Base-by-base conservation (phyloP, 106 monocot genomes). In the Alisma plantagoaquatica region DNA sequence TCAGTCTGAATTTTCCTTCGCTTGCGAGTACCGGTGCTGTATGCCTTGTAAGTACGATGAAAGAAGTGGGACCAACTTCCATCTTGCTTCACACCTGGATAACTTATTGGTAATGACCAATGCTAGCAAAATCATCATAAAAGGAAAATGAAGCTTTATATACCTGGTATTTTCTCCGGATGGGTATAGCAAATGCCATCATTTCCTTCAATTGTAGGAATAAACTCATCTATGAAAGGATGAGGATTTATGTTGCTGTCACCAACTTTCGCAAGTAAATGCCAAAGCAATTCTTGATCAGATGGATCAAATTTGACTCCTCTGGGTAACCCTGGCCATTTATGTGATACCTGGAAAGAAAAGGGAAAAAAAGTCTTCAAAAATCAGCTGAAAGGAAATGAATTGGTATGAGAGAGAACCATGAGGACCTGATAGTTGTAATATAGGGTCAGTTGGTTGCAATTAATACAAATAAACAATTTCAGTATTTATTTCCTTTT, bases 291-390 rank as follows among this genome's bases (percentile, higher is more conserved):
- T 53, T 98, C 96, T 50, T 79, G 90, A 62, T 98, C 96, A 54
- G 96, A 79, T 61, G 96, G 96, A 82, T 90, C 96, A 65, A 98
- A 98, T 54, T 98, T 98, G 6, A 98, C 96, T 20, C 96, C 96
- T 67, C 60, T 73, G 18, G 96, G 96, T 70, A 98, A 81, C 43
- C 96, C 96, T 23, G 96, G 96, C 96, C 96, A 98, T 23, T 85
- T 74, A 22, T 89, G 80, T 27, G 76, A 72, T 50, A 86, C 96
- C 89, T 98, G 73, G 51, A 25, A 24, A 6, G 33, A 31, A 67
- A n/a, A n/a, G n/a, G n/a, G n/a, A n/a, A n/a, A n/a, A n/a, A n/a
- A n/a, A n/a, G n/a, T n/a, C n/a, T n/a, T n/a, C n/a, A n/a, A n/a
- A n/a, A n/a, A n/a, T n/a, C n/a, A n/a, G n/a, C n/a, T n/a, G n/a